Evolutionary conservation across 176 grass and related monocot species (phyloP).

Genomic region (Oryza coarctata): DNA sequence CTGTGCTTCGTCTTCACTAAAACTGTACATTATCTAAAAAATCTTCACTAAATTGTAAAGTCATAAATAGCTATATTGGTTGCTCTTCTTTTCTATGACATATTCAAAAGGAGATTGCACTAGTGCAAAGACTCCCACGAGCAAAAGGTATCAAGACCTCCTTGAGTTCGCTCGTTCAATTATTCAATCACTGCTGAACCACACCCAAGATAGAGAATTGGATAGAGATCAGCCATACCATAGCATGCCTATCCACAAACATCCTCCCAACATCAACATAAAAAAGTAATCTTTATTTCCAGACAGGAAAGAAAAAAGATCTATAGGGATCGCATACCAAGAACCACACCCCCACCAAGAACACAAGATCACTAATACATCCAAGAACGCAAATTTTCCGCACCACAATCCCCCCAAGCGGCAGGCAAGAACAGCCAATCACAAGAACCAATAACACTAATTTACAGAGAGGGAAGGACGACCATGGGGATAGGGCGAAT

Average conservation of each 20-base stretch:
- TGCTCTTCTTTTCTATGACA: neutral
- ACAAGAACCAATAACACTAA: constrained; percentile 3
- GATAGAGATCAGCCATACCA: neutral
- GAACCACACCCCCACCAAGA: neutral
- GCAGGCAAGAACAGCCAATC: neutral
- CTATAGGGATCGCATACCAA: neutral
- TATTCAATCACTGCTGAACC: neutral
- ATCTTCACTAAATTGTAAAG: neutral
- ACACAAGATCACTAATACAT: neutral
- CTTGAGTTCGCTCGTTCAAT: neutral
- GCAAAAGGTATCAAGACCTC: neutral
- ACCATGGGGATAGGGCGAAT: neutral
- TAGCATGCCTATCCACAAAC: neutral
- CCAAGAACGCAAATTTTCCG: neutral
- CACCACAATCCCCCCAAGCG: neutral
- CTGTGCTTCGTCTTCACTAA: neutral
- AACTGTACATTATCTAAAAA: neutral
- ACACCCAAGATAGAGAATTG: neutral
- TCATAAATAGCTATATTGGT: constrained; percentile 3
- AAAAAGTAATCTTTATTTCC: neutral
- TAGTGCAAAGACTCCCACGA: neutral
- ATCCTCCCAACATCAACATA: neutral
- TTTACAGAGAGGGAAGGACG: neutral
- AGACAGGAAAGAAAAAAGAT: neutral
- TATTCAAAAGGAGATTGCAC: neutral